phyloP scores from a whole-genome alignment of 2,329 filamentous ascomycete species.

The Pleurostoma richardsiae region DNA sequence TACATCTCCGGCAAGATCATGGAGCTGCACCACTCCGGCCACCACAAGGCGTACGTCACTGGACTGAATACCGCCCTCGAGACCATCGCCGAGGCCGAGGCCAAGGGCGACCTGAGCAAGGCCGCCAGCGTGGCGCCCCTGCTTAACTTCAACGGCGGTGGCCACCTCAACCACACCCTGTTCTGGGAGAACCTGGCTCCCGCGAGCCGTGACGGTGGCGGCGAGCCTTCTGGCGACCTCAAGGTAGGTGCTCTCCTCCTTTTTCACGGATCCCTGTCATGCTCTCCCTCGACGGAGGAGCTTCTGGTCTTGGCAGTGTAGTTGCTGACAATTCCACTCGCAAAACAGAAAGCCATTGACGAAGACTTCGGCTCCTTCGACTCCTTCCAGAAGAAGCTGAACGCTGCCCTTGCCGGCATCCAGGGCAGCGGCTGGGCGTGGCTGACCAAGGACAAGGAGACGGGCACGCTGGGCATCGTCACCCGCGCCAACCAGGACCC shows the following conservation, averaged over 20 bases:
- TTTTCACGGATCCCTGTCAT: not conserved
- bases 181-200: constrained; percentile 88
- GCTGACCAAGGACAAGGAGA: constrained; percentile 68
- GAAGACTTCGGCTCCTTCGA: constrained; percentile 64
- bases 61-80: constrained; percentile 66
- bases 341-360: constrained; percentile 50
- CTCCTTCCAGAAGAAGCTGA: constrained; percentile 62
- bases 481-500: constrained; percentile 86
- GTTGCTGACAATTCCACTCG: not conserved
- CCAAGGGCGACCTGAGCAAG: constrained; percentile 52
- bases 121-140: constrained; percentile 45
- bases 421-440: constrained; percentile 91
- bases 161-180: constrained; percentile 87
- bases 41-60: constrained; percentile 74
- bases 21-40: constrained; percentile 75
- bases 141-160: constrained; percentile 84
- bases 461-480: constrained; percentile 57
- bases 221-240: constrained; percentile 58
- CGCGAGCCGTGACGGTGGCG: constrained; percentile 54
- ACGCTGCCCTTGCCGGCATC: constrained; percentile 64
- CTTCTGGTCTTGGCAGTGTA: not conserved
- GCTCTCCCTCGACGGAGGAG: not conserved
- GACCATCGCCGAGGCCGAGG: constrained; percentile 56
- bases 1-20: constrained; percentile 75
- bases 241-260: constrained; percentile 45